Percentiles rank a stretch among this genome's conserved stretches.
Evolutionary conservation across 2,329 filamentous ascomycete species (phyloP).

Genomic region (Colletotrichum falcatum): DNA sequence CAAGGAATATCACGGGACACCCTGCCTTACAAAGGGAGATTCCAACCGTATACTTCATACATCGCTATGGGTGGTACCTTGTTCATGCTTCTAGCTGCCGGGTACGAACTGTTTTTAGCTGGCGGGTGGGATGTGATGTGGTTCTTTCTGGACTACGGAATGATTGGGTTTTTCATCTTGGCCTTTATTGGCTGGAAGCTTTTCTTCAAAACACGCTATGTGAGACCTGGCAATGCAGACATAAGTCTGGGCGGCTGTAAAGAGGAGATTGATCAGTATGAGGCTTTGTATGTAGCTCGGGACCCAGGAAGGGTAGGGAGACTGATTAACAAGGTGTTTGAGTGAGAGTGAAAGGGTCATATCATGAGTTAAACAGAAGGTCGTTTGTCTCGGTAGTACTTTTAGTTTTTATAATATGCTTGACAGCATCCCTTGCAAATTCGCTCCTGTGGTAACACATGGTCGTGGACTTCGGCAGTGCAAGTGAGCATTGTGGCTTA

Average conservation of each 20-base stretch:
- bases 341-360: background rate
- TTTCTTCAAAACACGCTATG: constrained; percentile 67
- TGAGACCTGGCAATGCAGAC: constrained; percentile 66
- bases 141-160: constrained; percentile 67
- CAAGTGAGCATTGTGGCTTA: background rate
- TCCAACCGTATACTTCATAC: constrained; percentile 69
- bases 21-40: constrained; percentile 68
- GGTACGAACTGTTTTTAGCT: constrained; percentile 62
- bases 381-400: background rate
- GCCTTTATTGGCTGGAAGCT: constrained; percentile 73
- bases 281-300: background rate
- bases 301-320: background rate
- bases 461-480: background rate
- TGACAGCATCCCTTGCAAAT: background rate
- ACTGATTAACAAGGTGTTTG: background rate
- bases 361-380: background rate
- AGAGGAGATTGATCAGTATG: constrained; percentile 1
- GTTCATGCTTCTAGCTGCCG: constrained; percentile 62
- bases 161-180: constrained; percentile 65
- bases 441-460: background rate
- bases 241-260: constrained; percentile 47
- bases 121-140: constrained; percentile 58
- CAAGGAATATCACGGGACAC: constrained; percentile 59
- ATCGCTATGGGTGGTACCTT: constrained; percentile 57
- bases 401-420: background rate